Conservation (phyloP, 768 basidiomycete species). For the Agaricus bisporus region DNA sequence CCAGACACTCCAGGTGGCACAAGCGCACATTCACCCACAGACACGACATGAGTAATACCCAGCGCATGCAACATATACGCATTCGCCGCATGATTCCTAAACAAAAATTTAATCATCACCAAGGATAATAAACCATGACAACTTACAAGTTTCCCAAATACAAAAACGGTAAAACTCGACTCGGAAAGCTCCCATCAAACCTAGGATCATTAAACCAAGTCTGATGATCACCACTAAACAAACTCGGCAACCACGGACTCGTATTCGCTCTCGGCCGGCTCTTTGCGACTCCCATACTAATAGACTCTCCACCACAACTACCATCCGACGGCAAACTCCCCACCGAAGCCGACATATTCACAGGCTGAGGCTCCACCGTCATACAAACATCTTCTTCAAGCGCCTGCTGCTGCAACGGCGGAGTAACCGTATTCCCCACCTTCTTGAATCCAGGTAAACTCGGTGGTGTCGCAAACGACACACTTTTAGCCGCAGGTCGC, state of each 20-base stretch:
- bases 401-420: neutral
- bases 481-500: constrained; percentile 40
- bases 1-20: constrained; percentile 50
- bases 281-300: constrained; percentile 18
- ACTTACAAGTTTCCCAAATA: constrained; percentile 93
- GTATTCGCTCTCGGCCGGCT: constrained; percentile 68
- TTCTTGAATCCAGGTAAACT: constrained; percentile 10
- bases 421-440: constrained; percentile 11
- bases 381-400: neutral
- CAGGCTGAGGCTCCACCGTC: neutral
- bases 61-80: constrained; percentile 94
- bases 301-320: neutral
- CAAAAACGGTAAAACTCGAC: constrained; percentile 85
- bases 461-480: constrained; percentile 37
- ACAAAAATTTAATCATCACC: constrained; percentile 6
- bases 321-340: neutral
- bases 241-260: constrained; percentile 54
- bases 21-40: constrained; percentile 92
- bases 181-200: constrained; percentile 96
- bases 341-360: neutral
- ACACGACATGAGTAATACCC: constrained; percentile 95
- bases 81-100: constrained; percentile 88
- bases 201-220: constrained; percentile 92
- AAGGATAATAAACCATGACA: no score
- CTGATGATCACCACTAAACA: constrained; percentile 66